phyloP scores from a whole-genome alignment of 1,139 yeast genomes.

The Saccharomyces hybrid region DNA sequence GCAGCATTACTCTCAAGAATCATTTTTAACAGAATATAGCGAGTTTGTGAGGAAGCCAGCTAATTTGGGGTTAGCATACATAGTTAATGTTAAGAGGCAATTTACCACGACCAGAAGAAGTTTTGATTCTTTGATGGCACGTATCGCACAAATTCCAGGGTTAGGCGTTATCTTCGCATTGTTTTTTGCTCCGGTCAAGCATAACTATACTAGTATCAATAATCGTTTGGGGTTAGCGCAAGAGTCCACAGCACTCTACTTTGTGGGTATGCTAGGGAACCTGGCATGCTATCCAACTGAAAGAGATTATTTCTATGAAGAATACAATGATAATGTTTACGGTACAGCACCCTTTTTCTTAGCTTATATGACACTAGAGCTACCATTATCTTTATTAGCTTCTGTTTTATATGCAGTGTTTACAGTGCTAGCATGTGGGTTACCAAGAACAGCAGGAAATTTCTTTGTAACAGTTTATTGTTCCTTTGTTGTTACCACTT shows the following conservation, averaged over 20 bases:
- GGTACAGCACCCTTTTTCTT: slow-evolving; percentile 58
- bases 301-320: slow-evolving; percentile 69
- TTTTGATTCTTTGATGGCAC: slow-evolving; percentile 53
- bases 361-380: slow-evolving; percentile 57
- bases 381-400: slow-evolving; percentile 65
- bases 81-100: slow-evolving; percentile 40
- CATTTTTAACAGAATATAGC: slow-evolving; percentile 15
- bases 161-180: slow-evolving; percentile 60
- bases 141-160: slow-evolving; percentile 59
- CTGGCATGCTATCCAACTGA: slow-evolving; percentile 68
- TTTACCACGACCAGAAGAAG: slow-evolving; percentile 50
- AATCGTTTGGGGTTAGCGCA: slow-evolving; percentile 72
- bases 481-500: slow-evolving; percentile 49
- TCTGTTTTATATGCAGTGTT: slow-evolving; percentile 52
- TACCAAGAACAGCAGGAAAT: slow-evolving; percentile 61
- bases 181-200: slow-evolving; percentile 61
- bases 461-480: slow-evolving; percentile 58
- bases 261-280: slow-evolving; percentile 72
- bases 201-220: slow-evolving; percentile 49
- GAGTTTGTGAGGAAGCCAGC: slow-evolving; percentile 26
- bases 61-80: slow-evolving; percentile 33
- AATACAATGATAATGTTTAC: slow-evolving; percentile 65
- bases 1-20: slow-evolving; percentile 8
- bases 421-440: slow-evolving; percentile 61
- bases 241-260: slow-evolving; percentile 64